Evolutionary conservation across 2,329 filamentous ascomycete species (phyloP).

Genomic region (Zopfia rhizophila): DNA sequence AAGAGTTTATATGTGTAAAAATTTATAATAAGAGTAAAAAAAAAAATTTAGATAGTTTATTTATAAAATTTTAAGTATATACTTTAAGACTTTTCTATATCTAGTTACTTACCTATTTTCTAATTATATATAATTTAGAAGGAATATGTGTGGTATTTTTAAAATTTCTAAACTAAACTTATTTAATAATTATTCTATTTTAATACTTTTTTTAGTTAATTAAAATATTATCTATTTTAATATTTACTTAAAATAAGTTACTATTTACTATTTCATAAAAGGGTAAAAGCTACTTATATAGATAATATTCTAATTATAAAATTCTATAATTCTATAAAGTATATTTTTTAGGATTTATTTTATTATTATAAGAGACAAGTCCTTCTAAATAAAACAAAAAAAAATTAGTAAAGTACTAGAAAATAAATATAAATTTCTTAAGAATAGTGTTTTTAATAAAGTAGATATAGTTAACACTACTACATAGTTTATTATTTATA

Average conservation of each 20-base stretch:
- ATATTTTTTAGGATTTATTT: conserved; percentile 22
- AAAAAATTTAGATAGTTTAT: conserved; percentile 58
- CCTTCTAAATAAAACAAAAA: conserved; percentile 13
- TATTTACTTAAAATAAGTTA: conserved; percentile 37
- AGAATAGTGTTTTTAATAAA: conserved; percentile 15
- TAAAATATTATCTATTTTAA: conserved; percentile 59
- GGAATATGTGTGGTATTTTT: conserved; percentile 55
- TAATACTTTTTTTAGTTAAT: conserved; percentile 50
- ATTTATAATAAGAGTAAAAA: conserved; percentile 56
- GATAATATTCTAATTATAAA: conserved; percentile 17
- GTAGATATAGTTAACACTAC: conserved; percentile 9
- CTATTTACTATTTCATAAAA: conserved; percentile 3
- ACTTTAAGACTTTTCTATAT: conserved; percentile 60
- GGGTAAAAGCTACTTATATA: conserved; percentile 15
- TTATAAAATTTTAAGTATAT: conserved; percentile 51
- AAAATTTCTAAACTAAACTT: conserved; percentile 55
- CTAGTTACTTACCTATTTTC: conserved; percentile 54
- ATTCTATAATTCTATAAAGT: conserved; percentile 13
- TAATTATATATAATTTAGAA: conserved; percentile 48
- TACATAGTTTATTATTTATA: conserved; percentile 14
- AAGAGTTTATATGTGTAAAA: conserved; percentile 40
- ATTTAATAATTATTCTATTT: conserved; percentile 42
- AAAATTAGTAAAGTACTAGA: conserved; percentile 18
- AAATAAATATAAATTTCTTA: conserved; percentile 18
- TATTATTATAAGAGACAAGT: conserved; percentile 12